Evolutionary conservation across 805 yeast genomes (phyloP), one percentile per base, ranked within the genome.

Genomic region (Sugiyamaella smithiae): DNA sequence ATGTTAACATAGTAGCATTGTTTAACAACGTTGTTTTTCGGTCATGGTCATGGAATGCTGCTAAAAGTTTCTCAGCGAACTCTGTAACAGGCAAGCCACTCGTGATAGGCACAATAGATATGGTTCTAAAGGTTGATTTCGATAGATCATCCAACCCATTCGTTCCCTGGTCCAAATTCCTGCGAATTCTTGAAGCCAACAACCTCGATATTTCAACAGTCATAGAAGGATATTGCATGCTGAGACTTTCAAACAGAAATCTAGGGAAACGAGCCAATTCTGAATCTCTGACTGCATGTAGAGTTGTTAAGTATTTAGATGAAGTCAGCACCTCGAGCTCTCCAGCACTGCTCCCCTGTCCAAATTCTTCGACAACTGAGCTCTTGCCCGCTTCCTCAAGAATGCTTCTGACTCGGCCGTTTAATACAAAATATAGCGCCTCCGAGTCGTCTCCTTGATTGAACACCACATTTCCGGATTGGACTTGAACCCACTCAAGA

Each of bases 231-330:
- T 87, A 84, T 55, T 84, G 86, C 40, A 85, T 65, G 0, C 96
- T 88, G 26, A 91, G 72, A 62, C 85, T 77, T 56, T 90, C 97
- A 66, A 93, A 90, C 46, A 93, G 71, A 0, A 89, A 79, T 68
- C 96, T 78, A 12, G 99, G 98, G 47, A 91, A 86, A 62, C 97
- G 75, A 0, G 96, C 97, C 24, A 91, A 73, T 65, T 93, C 99
- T 0, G 97, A 85, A 57, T 91, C 98, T 61, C 99, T 74, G 0
- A 91, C 86, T 0, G 98, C 96, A 33, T 88, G 80, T 55, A 85
- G 76, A 0, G 90, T 81, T 42, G 75, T 75, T 2, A 80, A 75
- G 62, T 95, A 76, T 49, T 81, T 75, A 8, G 84, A 76, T 9
- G 88, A 88, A 0, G 95, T 88, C 53, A 91, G 72, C 2, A 91